These are phyloP conservation scores for Isatis tinctoria DNA, from an alignment of 345 rosid genomes.

Conservation along the genomic window DNA sequence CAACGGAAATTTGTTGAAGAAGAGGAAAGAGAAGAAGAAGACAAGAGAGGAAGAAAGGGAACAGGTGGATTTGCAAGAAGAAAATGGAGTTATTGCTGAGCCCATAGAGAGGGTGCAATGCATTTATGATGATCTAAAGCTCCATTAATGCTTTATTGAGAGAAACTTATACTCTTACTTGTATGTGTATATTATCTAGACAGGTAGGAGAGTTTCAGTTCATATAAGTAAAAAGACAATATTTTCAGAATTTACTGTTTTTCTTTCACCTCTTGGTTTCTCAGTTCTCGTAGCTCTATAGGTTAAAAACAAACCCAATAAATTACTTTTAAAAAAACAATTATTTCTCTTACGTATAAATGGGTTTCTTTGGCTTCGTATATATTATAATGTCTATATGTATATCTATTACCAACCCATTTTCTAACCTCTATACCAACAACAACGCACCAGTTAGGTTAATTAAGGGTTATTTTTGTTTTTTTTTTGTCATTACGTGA, in stretches of 20 bases:
- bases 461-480: background rate
- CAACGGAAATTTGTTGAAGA: conserved; percentile 16
- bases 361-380: background rate
- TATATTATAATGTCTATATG: background rate
- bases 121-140: conserved; percentile 59
- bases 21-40: conserved; percentile 11
- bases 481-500: background rate
- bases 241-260: conserved; percentile 6
- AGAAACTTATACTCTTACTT: conserved; percentile 27
- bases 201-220: background rate
- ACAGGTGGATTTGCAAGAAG: conserved; percentile 29
- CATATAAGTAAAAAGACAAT: background rate
- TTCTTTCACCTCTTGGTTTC: conserved; percentile 19
- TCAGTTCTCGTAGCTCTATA: background rate
- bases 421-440: conserved; percentile 10
- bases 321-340: background rate
- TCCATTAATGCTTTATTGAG: conserved; percentile 32
- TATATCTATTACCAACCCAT: conserved; percentile 1
- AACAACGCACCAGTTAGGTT: background rate
- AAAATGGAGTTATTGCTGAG: conserved; percentile 69
- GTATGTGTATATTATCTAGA: background rate
- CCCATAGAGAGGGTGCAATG: conserved; percentile 62
- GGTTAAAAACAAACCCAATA: background rate
- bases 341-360: background rate
- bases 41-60: conserved; percentile 28